Evolutionary conservation across 2,329 filamentous ascomycete genomes (phyloP).

Genomic region (Diaporthe sp.): DNA sequence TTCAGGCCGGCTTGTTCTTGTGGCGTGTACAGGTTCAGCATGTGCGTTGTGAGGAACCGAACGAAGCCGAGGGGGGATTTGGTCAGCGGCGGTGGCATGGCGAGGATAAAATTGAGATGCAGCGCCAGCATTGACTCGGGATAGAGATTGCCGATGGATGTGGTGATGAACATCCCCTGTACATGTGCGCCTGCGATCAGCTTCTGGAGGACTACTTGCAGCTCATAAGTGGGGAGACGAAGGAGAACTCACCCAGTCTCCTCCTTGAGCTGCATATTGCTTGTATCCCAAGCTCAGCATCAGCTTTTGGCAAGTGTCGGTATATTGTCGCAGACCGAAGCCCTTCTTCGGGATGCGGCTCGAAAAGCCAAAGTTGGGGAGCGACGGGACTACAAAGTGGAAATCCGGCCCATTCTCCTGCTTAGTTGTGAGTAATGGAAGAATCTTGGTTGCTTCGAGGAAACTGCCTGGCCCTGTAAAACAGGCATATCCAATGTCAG

Average conservation of each 20-base stretch:
- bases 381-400: conserved; percentile 59
- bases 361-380: conserved; percentile 58
- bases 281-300: conserved; percentile 56
- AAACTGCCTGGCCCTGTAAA: conserved; percentile 52
- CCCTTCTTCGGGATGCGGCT: conserved; percentile 47
- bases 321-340: conserved; percentile 48
- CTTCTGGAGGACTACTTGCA: not conserved
- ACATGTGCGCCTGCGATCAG: not conserved
- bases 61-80: conserved; percentile 17
- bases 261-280: conserved; percentile 67
- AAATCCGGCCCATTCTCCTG: conserved; percentile 51
- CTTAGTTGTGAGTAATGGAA: conserved; percentile 48
- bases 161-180: conserved; percentile 17
- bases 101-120: conserved; percentile 13
- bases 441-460: conserved; percentile 51
- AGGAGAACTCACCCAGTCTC: conserved; percentile 70
- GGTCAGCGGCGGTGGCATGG: conserved; percentile 15
- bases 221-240: too few species aligned
- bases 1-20: conserved; percentile 9
- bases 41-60: conserved; percentile 5
- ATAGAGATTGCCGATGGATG: conserved; percentile 11
- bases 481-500: not conserved
- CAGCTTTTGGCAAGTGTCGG: conserved; percentile 49
- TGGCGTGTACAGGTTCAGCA: conserved; percentile 11
- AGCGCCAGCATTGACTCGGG: conserved; percentile 2